Conservation (phyloP, 2,329 filamentous ascomycete genomes). For the Plectosphaerella plurivora region DNA sequence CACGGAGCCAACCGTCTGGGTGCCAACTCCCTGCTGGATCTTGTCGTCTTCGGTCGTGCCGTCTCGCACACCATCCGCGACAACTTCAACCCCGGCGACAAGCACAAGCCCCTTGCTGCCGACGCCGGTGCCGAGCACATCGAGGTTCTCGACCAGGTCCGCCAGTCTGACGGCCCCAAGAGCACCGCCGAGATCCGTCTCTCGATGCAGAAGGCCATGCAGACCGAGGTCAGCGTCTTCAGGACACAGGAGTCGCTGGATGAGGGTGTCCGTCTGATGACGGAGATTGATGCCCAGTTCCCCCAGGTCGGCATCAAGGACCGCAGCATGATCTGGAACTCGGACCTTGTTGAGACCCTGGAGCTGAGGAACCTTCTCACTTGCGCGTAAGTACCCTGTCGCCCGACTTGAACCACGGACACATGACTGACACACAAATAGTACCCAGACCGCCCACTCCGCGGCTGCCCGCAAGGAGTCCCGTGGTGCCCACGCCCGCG, state of each 20-base stretch:
- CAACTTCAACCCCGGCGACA: conserved; percentile 79
- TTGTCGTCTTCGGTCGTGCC: conserved; percentile 96
- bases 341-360: conserved; percentile 91
- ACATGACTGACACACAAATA: conserved; percentile 23
- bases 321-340: conserved; percentile 99
- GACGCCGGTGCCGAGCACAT: conserved; percentile 90
- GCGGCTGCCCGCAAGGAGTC: conserved; percentile 96
- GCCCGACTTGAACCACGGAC: conserved; percentile 3
- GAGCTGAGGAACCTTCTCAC: conserved; percentile 94
- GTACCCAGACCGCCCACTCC: conserved; percentile 83
- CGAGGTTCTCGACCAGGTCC: conserved; percentile 76
- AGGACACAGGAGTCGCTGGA: conserved; percentile 89
- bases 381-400: conserved; percentile 71
- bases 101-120: conserved; percentile 73
- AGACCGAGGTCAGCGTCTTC: conserved; percentile 96
- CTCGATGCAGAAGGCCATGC: conserved; percentile 98
- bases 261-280: conserved; percentile 86
- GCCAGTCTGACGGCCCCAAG: conserved; percentile 80
- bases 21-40: conserved; percentile 95
- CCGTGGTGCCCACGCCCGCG: conserved; percentile 91
- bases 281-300: conserved; percentile 76
- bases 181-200: conserved; percentile 83
- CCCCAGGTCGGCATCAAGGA: conserved; percentile 90
- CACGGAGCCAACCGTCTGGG: conserved; percentile 97
- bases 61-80: conserved; percentile 97